Conservation (phyloP, 2,329 filamentous ascomycete species). For the Emmonsia crescens region DNA sequence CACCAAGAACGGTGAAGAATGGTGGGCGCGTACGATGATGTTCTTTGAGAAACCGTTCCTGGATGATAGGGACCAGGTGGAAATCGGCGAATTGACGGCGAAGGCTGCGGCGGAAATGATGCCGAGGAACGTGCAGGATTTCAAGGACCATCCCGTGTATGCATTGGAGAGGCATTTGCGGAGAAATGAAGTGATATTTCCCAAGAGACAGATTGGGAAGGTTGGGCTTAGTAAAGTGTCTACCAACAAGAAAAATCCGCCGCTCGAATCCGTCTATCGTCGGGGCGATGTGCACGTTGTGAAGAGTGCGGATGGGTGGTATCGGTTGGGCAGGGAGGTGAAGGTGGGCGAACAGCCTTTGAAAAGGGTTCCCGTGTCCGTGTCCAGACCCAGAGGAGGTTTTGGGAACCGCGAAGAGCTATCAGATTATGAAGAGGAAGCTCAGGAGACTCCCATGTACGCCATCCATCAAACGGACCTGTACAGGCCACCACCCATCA, state of each 20-base stretch:
- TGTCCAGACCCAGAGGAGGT: constrained; percentile 13
- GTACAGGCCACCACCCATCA: constrained; percentile 66
- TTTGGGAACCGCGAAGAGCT: not conserved
- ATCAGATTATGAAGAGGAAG: constrained; percentile 30
- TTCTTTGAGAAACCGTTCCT: constrained; percentile 33
- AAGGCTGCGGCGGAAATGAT: constrained; percentile 68
- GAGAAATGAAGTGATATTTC: constrained; percentile 70
- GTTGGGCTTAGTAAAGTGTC: constrained; percentile 45
- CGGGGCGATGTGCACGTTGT: constrained; percentile 69
- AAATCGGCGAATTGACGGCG: constrained; percentile 63
- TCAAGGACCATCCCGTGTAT: constrained; percentile 74
- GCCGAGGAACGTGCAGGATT: constrained; percentile 76
- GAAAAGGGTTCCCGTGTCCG: constrained; percentile 48
- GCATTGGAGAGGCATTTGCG: constrained; percentile 77
- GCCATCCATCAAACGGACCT: constrained; percentile 53
- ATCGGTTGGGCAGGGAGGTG: constrained; percentile 71
- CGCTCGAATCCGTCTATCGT: constrained; percentile 69
- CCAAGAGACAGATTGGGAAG: constrained; percentile 63
- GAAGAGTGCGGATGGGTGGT: constrained; percentile 79
- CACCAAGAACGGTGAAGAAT: constrained; percentile 44
- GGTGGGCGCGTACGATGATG: constrained; percentile 42
- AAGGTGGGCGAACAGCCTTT: constrained; percentile 68
- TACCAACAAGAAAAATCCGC: constrained; percentile 40
- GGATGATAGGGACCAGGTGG: constrained; percentile 68
- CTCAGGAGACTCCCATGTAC: constrained; percentile 47